Evolutionary conservation across 805 yeast species (phyloP).

Genomic region (Candida pseudofarinosa): DNA sequence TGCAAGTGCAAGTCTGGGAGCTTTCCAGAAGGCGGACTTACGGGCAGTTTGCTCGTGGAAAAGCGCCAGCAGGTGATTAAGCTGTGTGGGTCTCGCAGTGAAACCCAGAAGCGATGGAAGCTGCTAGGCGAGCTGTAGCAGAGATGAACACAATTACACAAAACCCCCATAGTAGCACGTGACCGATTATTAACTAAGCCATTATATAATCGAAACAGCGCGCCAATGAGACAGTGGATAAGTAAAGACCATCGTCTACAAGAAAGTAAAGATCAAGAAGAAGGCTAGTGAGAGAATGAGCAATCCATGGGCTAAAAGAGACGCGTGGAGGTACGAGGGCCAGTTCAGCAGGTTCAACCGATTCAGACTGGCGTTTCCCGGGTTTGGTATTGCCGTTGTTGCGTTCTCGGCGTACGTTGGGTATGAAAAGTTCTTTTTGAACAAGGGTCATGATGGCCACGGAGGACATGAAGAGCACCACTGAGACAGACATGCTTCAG

Average conservation of each 20-base stretch:
- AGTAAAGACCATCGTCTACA: not conserved
- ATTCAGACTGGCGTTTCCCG: slow-evolving; percentile 72
- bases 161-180: not conserved
- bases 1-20: no score
- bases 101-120: no score
- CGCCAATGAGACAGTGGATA: not conserved
- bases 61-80: no score
- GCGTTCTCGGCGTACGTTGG: slow-evolving; percentile 66
- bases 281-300: slow-evolving; percentile 10
- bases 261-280: not conserved
- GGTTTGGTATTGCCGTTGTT: slow-evolving; percentile 71
- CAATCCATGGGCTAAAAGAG: slow-evolving; percentile 60
- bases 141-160: no score
- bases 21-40: no score
- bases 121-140: no score
- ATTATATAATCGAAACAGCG: not conserved
- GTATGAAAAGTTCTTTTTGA: slow-evolving; percentile 52
- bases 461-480: slow-evolving; percentile 24
- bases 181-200: not conserved
- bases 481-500: slow-evolving; percentile 6
- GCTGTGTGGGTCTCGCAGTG: no score
- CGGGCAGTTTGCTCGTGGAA: no score
- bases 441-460: slow-evolving; percentile 23
- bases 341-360: slow-evolving; percentile 69
- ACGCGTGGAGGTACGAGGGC: slow-evolving; percentile 89